Percentiles rank a stretch among this genome's conserved stretches.
phyloP scores from a whole-genome alignment of 768 basidiomycete genomes.

The Nidularia sp. region DNA sequence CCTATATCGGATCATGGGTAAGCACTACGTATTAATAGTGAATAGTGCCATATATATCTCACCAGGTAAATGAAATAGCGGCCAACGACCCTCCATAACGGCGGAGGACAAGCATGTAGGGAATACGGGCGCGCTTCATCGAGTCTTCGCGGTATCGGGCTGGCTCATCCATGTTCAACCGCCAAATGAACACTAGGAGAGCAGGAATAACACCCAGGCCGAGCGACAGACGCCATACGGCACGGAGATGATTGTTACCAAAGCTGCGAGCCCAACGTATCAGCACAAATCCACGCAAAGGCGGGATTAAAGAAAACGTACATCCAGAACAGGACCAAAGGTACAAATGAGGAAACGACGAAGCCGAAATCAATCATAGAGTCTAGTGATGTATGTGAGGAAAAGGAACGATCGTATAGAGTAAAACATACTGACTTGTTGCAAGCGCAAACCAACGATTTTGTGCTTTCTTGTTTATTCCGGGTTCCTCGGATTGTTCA shows the following conservation, averaged over 20 bases:
- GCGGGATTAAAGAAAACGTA: conserved; percentile 26
- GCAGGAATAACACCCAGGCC: conserved; percentile 85
- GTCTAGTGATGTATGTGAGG: conserved; percentile 33
- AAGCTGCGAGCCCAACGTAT: conserved; percentile 39
- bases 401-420: background rate
- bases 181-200: conserved; percentile 79
- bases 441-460: conserved; percentile 86
- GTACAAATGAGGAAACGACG: conserved; percentile 75
- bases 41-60: conserved; percentile 2
- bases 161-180: conserved; percentile 80
- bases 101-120: conserved; percentile 71
- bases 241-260: conserved; percentile 73
- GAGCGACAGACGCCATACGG: conserved; percentile 84
- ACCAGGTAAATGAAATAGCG: conserved; percentile 79
- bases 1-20: conserved; percentile 19
- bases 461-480: conserved; percentile 74
- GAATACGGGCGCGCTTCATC: conserved; percentile 72
- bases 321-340: conserved; percentile 89
- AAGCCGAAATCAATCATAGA: conserved; percentile 86
- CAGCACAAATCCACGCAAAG: conserved; percentile 1
- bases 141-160: conserved; percentile 68
- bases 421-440: conserved; percentile 57
- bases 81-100: conserved; percentile 76
- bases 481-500: conserved; percentile 84
- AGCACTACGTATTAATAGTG: too few species aligned